Evolutionary conservation across 148 eudicot genomes (phyloP).

Genomic region (Vaccinium vitisidaea): DNA sequence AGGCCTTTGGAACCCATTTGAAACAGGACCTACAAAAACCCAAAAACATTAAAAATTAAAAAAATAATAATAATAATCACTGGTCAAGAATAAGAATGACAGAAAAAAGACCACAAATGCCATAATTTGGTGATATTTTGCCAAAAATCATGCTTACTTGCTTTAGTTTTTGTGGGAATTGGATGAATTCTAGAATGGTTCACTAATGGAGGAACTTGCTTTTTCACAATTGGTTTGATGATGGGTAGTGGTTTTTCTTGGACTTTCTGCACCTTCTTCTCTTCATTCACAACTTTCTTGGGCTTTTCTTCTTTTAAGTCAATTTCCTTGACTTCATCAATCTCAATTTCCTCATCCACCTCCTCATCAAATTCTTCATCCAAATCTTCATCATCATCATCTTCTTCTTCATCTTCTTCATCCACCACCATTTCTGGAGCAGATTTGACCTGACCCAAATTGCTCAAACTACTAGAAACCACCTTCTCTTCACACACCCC

Average conservation of each 20-base stretch:
- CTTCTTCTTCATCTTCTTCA: slow-evolving; percentile 15
- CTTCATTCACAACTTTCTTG: slow-evolving; percentile 29
- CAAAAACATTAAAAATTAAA: background rate
- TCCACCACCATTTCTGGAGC: background rate
- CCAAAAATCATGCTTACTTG: slow-evolving; percentile 25
- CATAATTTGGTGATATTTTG: background rate
- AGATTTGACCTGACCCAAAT: slow-evolving; percentile 29
- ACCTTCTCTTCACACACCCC: slow-evolving; percentile 34
- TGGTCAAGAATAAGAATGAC: background rate
- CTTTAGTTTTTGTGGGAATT: slow-evolving; percentile 34
- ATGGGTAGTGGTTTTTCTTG: slow-evolving; percentile 28
- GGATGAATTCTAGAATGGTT: slow-evolving; percentile 28
- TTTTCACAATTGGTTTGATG: slow-evolving; percentile 30
- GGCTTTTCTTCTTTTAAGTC: slow-evolving; percentile 26
- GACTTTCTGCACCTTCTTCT: slow-evolving; percentile 24
- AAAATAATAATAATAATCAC: background rate
- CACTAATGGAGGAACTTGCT: slow-evolving; percentile 29
- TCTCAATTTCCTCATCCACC: slow-evolving; percentile 25
- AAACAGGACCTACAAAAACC: slow-evolving; percentile 19
- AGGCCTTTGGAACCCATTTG: slow-evolving; percentile 28
- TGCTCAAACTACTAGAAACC: slow-evolving; percentile 17
- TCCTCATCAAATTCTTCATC: slow-evolving; percentile 18
- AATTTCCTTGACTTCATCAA: slow-evolving; percentile 34
- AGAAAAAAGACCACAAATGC: background rate
- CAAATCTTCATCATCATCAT: slow-evolving; percentile 23